Conservation (phyloP, 2,329 filamentous ascomycete genomes). For the Cytospora mali region DNA sequence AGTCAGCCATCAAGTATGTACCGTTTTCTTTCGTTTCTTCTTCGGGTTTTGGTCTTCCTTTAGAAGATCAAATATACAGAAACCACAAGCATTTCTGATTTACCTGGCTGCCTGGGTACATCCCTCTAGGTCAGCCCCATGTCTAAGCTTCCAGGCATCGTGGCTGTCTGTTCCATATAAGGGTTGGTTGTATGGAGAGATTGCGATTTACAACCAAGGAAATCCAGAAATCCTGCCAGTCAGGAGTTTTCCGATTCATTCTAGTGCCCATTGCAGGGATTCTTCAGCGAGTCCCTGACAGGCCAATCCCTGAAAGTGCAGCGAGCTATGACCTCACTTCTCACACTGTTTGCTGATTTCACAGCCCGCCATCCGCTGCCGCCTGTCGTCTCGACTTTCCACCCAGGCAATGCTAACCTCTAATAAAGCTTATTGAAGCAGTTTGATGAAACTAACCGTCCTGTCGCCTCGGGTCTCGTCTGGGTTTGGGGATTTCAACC, state of each 20-base stretch:
- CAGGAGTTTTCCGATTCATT: neutral
- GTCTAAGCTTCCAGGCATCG: neutral
- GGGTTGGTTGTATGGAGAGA: slow-evolving; percentile 1
- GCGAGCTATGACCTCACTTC: neutral
- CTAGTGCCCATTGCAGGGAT: neutral
- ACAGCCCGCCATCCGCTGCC: neutral
- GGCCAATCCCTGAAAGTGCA: neutral
- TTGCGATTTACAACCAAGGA: slow-evolving; percentile 14
- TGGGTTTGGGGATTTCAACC: neutral
- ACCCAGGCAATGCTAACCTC: neutral
- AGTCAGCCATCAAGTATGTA: neutral
- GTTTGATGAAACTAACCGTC: too few species aligned
- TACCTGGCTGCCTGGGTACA: too few species aligned
- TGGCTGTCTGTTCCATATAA: neutral
- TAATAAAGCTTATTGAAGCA: neutral
- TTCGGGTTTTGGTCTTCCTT: neutral
- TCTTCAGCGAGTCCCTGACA: neutral
- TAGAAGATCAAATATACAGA: neutral
- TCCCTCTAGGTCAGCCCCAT: neutral
- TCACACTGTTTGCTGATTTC: neutral
- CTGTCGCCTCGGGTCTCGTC: neutral
- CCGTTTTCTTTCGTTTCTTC: neutral
- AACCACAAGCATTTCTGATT: neutral
- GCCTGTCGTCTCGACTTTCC: neutral
- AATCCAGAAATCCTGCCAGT: slow-evolving; percentile 3